Evolutionary conservation across 2,329 filamentous ascomycete genomes (phyloP), one percentile per base, ranked within the genome.

Genomic region (Epichloe brachyelytri): DNA sequence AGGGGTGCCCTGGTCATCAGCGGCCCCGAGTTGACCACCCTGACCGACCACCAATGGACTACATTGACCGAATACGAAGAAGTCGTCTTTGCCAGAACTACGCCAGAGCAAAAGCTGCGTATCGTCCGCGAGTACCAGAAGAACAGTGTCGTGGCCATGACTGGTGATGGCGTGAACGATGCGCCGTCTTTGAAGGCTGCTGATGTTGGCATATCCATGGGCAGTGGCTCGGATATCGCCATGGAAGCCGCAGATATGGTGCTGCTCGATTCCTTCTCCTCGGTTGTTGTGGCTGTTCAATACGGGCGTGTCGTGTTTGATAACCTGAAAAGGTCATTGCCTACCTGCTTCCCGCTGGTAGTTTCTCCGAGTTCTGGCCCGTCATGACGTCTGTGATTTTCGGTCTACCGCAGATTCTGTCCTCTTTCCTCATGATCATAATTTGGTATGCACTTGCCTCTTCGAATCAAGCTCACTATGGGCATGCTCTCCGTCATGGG

Each of bases 111-210:
- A 62, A 90, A 90, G 62, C 76, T 89, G 6, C 80, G 83, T 36
- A 89, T 89, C 54, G 85, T 90, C n/a, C 78, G 78, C 33, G 84
- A 86, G 62, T 82, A 88, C 54, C 85, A 87, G 60, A 66, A 72
- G 8, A 72, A 77, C 61, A 84, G 57, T 65, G 83, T 86, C 2
- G 80, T 94, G 0, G 88, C 82, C 39, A 93, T 94, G 79, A 86
- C 90, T 2, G 88, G 88, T 38, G 88, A 94, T 58, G 88, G 88
- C 17, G 87, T 91, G 57, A 94, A 94, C 59, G 88, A 95, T 61
- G 85, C 87, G 0, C 87, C 88, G 0, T 88, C 88, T 2, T 77
- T 95, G 4, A 81, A 85, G 2, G 82, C 82, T 1, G 86, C 88
- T 15, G 88, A 95, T 58, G 80, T 94, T 1, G 86, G 86, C 51